These are phyloP conservation scores for Goniomonas avonlea DNA, from an alignment of 78 protist species.

Conservation along the genomic window DNA sequence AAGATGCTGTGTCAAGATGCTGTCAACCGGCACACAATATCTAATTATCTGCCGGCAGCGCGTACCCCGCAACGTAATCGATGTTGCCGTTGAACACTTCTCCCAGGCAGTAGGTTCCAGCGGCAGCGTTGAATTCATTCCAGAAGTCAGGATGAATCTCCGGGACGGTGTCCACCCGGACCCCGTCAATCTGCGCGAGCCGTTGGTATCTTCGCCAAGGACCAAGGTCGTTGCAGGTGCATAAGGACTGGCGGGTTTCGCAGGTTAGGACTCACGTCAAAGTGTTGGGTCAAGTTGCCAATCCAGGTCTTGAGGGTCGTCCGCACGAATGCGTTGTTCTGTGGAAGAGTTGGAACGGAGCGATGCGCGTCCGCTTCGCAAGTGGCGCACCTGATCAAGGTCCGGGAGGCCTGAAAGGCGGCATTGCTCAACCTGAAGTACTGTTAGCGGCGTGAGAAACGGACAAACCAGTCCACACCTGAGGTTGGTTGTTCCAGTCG, in stretches of 20 bases:
- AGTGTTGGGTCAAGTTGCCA: slow-evolving; percentile 26
- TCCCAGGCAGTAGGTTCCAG: slow-evolving; percentile 70
- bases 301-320: slow-evolving; percentile 47
- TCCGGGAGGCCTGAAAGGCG: slow-evolving; percentile 71
- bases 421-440: slow-evolving; percentile 47
- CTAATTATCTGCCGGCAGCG: too few relatives aligned
- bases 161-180: slow-evolving; percentile 79
- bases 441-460: not conserved
- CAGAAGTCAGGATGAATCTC: slow-evolving; percentile 62
- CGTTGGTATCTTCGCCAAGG: not conserved
- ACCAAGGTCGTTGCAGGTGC: not conserved
- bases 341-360: too few relatives aligned
- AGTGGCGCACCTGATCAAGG: slow-evolving; percentile 69
- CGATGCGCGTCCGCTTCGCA: too few relatives aligned
- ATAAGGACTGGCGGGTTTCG: not conserved
- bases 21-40: too few relatives aligned
- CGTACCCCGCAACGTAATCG: slow-evolving; percentile 33
- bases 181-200: slow-evolving; percentile 54
- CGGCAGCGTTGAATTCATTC: slow-evolving; percentile 15
- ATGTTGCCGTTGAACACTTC: slow-evolving; percentile 75
- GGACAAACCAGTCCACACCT: slow-evolving; percentile 13
- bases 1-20: too few relatives aligned
- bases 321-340: slow-evolving; percentile 56
- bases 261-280: not conserved
- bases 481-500: slow-evolving; percentile 51